These are phyloP conservation scores for Gremmenia infestans DNA, from an alignment of 2,329 filamentous ascomycete species.

Conservation along the genomic window DNA sequence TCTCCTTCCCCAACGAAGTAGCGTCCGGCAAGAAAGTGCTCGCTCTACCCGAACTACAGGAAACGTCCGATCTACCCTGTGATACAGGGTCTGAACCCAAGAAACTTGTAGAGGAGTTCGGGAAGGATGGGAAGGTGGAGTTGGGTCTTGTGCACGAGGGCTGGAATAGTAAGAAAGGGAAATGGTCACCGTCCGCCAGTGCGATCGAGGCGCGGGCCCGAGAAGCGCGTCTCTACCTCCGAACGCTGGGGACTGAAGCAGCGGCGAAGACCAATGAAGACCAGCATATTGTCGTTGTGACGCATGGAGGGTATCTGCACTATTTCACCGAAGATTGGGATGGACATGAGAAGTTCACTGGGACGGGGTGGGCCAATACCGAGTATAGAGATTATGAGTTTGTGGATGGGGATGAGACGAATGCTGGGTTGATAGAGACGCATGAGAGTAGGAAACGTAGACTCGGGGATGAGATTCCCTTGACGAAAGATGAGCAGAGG, in stretches of 20 bases:
- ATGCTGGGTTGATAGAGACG: slow-evolving; percentile 26
- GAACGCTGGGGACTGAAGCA: slow-evolving; percentile 33
- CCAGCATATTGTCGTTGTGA: slow-evolving; percentile 67
- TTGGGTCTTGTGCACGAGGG: slow-evolving; percentile 53
- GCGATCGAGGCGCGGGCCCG: slow-evolving; percentile 38
- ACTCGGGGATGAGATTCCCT: slow-evolving; percentile 17
- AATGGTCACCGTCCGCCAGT: slow-evolving; percentile 12
- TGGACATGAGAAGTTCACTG: slow-evolving; percentile 35
- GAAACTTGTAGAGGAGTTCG: slow-evolving; percentile 57
- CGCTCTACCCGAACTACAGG: slow-evolving; percentile 71
- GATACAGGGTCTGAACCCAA: slow-evolving; percentile 63
- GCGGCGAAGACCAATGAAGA: slow-evolving; percentile 37
- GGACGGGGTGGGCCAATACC: slow-evolving; percentile 31
- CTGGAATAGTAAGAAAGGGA: slow-evolving; percentile 65
- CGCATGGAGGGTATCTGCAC: slow-evolving; percentile 80
- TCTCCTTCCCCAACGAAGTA: slow-evolving; percentile 58
- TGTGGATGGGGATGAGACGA: slow-evolving; percentile 9
- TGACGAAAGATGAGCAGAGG: slow-evolving; percentile 26
- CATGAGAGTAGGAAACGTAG: slow-evolving; percentile 23
- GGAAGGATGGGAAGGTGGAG: slow-evolving; percentile 52
- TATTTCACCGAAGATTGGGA: slow-evolving; percentile 80
- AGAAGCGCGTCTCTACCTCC: slow-evolving; percentile 55
- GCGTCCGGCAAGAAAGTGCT: slow-evolving; percentile 42
- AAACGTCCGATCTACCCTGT: slow-evolving; percentile 68
- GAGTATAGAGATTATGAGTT: slow-evolving; percentile 29